Evolutionary conservation across 306 rosid species (phyloP).

Genomic region (Alnus glutinosa): DNA sequence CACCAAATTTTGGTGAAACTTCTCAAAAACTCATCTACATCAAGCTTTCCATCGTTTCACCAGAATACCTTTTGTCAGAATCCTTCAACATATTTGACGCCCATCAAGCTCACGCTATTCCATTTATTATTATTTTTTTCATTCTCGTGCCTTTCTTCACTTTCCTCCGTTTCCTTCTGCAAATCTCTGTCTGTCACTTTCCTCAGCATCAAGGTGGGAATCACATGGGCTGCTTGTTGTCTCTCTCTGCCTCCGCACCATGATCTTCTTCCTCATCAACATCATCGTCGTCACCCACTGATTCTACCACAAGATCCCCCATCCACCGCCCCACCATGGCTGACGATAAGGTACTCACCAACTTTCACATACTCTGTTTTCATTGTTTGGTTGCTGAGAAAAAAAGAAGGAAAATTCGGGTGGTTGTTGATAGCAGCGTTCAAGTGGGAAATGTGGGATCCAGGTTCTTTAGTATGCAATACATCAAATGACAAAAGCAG

Average conservation of each 20-base stretch:
- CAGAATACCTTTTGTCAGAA: no score
- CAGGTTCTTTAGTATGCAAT: not conserved
- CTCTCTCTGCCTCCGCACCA: conserved; percentile 44
- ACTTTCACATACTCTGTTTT: not conserved
- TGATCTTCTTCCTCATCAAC: conserved; percentile 37
- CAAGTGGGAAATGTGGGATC: conserved; percentile 22
- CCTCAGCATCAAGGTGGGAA: conserved; percentile 47
- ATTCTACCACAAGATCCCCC: conserved; percentile 24
- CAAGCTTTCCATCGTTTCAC: no score
- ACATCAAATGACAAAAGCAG: no score
- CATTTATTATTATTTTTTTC: no score
- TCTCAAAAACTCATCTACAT: no score
- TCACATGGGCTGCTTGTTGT: conserved; percentile 91
- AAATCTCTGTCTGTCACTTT: no score
- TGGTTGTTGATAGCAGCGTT: not conserved
- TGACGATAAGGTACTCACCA: conserved; percentile 74
- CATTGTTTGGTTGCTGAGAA: conserved; percentile 27
- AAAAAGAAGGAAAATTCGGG: not conserved
- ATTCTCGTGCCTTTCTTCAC: no score
- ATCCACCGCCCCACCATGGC: conserved; percentile 56
- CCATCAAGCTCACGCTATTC: no score
- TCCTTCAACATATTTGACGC: no score
- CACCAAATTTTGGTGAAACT: no score
- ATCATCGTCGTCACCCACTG: conserved; percentile 31
- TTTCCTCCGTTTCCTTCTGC: no score